phyloP scores from a whole-genome alignment of 1,139 yeast genomes.

The Groenewaldozyma auringiensis region DNA sequence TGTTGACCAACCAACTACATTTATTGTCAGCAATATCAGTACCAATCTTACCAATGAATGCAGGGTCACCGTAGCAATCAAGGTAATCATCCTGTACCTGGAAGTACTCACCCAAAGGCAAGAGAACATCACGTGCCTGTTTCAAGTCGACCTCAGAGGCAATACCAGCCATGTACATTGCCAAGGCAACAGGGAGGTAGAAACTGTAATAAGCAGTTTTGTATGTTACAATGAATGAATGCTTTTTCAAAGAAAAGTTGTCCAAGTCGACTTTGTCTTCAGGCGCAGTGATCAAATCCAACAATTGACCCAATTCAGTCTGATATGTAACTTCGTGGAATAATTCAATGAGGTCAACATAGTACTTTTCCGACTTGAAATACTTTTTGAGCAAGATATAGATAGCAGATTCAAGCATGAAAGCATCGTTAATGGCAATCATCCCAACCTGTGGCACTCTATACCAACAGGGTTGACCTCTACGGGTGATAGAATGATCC shows the following conservation, averaged over 20 bases:
- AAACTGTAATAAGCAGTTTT: conserved; percentile 97
- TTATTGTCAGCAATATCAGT: conserved; percentile 98
- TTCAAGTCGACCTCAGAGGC: conserved; percentile 62
- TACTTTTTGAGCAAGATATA: conserved; percentile 83
- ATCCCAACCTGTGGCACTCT: conserved; percentile 64
- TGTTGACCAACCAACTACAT: conserved; percentile 96
- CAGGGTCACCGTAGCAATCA: conserved; percentile 97
- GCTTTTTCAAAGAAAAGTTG: conserved; percentile 82
- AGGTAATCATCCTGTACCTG: conserved; percentile 97
- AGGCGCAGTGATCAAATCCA: conserved; percentile 95
- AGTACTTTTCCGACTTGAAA: conserved; percentile 73
- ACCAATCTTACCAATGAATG: conserved; percentile 96
- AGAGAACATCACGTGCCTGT: conserved; percentile 80
- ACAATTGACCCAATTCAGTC: conserved; percentile 93
- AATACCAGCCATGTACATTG: conserved; percentile 88
- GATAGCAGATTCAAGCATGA: conserved; percentile 94
- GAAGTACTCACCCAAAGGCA: conserved; percentile 97
- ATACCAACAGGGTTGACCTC: conserved; percentile 99
- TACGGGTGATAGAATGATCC: conserved; percentile 95
- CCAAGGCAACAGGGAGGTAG: conserved; percentile 94
- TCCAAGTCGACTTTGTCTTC: conserved; percentile 85
- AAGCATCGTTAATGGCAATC: conserved; percentile 95
- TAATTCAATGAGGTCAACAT: conserved; percentile 83
- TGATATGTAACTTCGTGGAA: conserved; percentile 85
- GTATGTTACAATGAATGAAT: conserved; percentile 89